phyloP scores from a whole-genome alignment of 495 filamentous ascomycete genomes.

The Aspergillus asperescens region DNA sequence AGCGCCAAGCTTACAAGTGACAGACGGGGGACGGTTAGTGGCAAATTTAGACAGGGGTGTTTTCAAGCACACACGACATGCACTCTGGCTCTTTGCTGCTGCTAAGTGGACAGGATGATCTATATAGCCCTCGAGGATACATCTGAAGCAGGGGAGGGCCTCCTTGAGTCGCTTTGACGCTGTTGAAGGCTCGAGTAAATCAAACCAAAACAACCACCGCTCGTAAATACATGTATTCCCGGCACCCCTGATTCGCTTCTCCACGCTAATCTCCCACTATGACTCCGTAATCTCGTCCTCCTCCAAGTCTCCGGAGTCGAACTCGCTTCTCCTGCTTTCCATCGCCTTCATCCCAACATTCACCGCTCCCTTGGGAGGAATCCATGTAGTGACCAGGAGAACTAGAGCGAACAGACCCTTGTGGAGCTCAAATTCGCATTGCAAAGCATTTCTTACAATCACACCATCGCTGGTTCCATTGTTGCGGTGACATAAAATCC shows the following conservation, averaged over 20 bases:
- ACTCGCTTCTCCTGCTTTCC: neutral
- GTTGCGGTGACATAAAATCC: conserved; percentile 16
- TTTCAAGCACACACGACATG: conserved; percentile 1
- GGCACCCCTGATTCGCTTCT: neutral
- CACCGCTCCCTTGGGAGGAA: neutral
- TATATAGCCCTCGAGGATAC: neutral
- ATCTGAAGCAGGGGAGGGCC: neutral
- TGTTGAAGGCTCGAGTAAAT: neutral
- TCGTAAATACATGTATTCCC: conserved; percentile 5
- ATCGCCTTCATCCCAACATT: neutral
- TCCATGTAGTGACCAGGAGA: too few relatives aligned
- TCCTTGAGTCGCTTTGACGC: neutral
- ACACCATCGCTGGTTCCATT: conserved; percentile 44
- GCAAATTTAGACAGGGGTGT: conserved; percentile 1
- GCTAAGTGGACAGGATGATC: neutral
- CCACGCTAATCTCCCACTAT: neutral
- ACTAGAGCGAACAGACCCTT: too few relatives aligned
- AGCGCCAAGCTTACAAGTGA: conserved; percentile 4
- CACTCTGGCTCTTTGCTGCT: neutral
- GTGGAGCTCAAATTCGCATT: too few relatives aligned
- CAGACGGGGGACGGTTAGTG: neutral
- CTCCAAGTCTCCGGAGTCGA: neutral
- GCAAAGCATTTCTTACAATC: conserved; percentile 22
- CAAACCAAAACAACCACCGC: neutral
- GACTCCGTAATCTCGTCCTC: neutral